Evolutionary conservation across 495 filamentous ascomycete genomes (phyloP).

Genomic region (Penicillium odoratum): DNA sequence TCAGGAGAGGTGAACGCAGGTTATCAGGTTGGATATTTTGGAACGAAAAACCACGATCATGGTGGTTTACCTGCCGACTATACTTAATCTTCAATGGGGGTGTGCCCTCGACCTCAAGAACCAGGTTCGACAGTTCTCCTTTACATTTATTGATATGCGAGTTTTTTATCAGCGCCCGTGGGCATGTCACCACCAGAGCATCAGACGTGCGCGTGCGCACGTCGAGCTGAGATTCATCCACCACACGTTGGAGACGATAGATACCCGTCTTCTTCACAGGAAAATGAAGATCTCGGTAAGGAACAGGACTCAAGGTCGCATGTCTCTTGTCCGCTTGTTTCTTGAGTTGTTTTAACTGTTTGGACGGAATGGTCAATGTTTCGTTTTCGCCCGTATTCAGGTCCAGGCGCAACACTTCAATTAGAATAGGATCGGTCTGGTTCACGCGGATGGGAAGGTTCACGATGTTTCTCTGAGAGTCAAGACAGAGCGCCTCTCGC

Average conservation of each 20-base stretch:
- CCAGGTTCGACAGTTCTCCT: slow-evolving; percentile 82
- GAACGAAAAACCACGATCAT: slow-evolving; percentile 73
- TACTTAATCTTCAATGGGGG: slow-evolving; percentile 93
- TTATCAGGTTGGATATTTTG: slow-evolving; percentile 91
- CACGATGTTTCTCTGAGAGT: slow-evolving; percentile 55
- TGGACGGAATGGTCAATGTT: slow-evolving; percentile 67
- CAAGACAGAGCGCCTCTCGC: slow-evolving; percentile 72
- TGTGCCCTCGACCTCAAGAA: slow-evolving; percentile 80
- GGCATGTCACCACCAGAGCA: slow-evolving; percentile 80
- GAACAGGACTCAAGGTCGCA: slow-evolving; percentile 49
- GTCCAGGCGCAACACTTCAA: slow-evolving; percentile 84
- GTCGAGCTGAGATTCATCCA: slow-evolving; percentile 91
- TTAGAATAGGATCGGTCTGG: slow-evolving; percentile 80
- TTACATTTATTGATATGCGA: slow-evolving; percentile 67
- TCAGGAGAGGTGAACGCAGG: slow-evolving; percentile 70
- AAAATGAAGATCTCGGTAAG: slow-evolving; percentile 60
- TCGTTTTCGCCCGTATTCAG: slow-evolving; percentile 77
- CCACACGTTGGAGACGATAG: slow-evolving; percentile 78
- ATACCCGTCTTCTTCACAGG: slow-evolving; percentile 78
- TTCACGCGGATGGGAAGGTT: slow-evolving; percentile 88
- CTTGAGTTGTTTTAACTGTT: slow-evolving; percentile 67
- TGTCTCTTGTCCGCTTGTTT: slow-evolving; percentile 56
- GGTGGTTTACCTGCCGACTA: slow-evolving; percentile 74
- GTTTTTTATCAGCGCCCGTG: slow-evolving; percentile 68
- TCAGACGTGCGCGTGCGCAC: slow-evolving; percentile 73